phyloP scores from a whole-genome alignment of 345 rosid genomes.

The Cochlearia excelsa region DNA sequence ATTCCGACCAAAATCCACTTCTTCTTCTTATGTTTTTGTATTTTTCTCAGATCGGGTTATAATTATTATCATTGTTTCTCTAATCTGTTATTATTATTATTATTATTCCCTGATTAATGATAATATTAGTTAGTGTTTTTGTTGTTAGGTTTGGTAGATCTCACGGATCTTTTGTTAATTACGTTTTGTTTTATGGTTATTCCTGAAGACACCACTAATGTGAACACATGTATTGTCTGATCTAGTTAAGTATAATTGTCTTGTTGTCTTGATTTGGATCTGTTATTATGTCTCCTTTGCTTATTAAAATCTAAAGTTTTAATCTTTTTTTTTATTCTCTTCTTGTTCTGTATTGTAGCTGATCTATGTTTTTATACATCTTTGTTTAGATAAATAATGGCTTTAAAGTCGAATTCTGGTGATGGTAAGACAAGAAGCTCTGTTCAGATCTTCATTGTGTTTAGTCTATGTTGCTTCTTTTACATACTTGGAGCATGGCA shows the following conservation, averaged over 20 bases:
- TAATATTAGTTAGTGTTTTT: too few species aligned
- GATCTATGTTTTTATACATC: slow-evolving; percentile 11
- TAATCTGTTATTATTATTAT: slow-evolving; percentile 8
- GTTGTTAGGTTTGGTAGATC: slow-evolving; percentile 9
- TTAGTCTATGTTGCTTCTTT: slow-evolving; percentile 83
- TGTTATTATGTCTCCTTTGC: slow-evolving; percentile 10
- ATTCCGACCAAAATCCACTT: slow-evolving; percentile 24
- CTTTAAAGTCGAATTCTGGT: slow-evolving; percentile 59
- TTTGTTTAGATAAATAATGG: slow-evolving; percentile 55
- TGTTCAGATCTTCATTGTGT: slow-evolving; percentile 72
- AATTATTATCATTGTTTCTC: slow-evolving; percentile 12
- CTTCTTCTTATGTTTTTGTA: neutral
- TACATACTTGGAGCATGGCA: slow-evolving; percentile 98
- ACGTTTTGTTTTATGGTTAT: slow-evolving; percentile 22
- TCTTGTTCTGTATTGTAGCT: slow-evolving; percentile 15
- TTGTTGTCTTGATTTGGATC: slow-evolving; percentile 11
- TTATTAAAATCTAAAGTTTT: slow-evolving; percentile 13
- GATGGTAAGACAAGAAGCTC: slow-evolving; percentile 90
- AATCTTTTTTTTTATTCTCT: neutral
- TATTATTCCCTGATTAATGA: too few species aligned
- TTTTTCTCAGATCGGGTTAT: slow-evolving; percentile 20
- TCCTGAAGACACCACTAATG: slow-evolving; percentile 26
- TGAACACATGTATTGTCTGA: slow-evolving; percentile 16
- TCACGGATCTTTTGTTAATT: slow-evolving; percentile 28
- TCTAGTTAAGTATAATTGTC: slow-evolving; percentile 18